Conservation (phyloP, 306 rosid species). For the Acacia crassicarpa region DNA sequence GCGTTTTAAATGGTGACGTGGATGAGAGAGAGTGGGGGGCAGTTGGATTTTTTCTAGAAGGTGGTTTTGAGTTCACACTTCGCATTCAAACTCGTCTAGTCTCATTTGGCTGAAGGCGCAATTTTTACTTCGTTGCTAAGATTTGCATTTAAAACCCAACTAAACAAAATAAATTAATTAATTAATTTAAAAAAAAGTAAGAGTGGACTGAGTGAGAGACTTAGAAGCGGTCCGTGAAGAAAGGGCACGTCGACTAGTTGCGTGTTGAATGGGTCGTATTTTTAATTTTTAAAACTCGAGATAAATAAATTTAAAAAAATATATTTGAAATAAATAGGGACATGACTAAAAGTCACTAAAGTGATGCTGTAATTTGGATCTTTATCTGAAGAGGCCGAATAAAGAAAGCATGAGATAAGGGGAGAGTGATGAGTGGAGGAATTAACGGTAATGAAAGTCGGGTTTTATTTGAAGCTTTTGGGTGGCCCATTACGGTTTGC, state of each 20-base stretch:
- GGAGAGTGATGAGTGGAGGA: background rate
- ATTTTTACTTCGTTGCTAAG: constrained; percentile 37
- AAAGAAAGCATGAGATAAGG: background rate
- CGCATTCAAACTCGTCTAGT: background rate
- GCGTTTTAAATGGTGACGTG: constrained; percentile 13
- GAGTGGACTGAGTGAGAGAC: background rate
- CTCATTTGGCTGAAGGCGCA: background rate
- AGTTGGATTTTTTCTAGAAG: constrained; percentile 17
- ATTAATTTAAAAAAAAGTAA: background rate
- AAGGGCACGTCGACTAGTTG: constrained; percentile 2
- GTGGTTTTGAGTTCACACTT: constrained; percentile 25
- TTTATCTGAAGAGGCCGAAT: background rate
- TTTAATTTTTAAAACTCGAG: background rate
- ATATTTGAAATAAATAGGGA: background rate
- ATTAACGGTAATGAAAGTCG: background rate
- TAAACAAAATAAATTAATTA: background rate
- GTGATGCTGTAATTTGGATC: background rate
- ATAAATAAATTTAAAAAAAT: background rate
- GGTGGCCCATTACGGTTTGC: background rate
- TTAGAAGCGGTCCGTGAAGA: background rate
- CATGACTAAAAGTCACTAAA: background rate
- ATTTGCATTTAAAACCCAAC: background rate
- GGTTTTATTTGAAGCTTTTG: background rate
- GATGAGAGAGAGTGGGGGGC: background rate
- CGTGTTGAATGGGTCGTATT: background rate